Base-by-base conservation (phyloP, 2,329 filamentous ascomycete genomes). In the Botrytis elliptica region DNA sequence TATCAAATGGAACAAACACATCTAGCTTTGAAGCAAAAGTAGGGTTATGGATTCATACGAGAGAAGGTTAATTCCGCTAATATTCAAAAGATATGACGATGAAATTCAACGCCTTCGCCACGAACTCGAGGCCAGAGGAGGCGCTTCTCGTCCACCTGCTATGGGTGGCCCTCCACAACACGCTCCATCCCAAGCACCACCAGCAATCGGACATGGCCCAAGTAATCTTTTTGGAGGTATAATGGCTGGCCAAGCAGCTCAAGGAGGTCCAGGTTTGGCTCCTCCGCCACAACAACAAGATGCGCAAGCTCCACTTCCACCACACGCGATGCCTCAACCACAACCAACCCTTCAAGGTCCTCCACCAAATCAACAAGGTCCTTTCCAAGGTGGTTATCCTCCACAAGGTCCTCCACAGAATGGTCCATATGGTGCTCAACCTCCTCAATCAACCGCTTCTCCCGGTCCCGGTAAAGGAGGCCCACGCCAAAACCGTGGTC, bases 181-280 rank as follows among this genome's bases (percentile, higher is more conserved):
- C 88, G 89, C 92, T 62, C 92, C 94, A 73, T 91, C 93, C 67
- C 92, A 94, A 76, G 92, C 93, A 75, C 95, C 96, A 52, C 95
- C 91, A 52, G 85, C 93, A 68, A 93, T 98, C 78, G 93, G 94
- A 42, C 93, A 97, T 80, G 95, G 95, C 40, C 90, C 90, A 73
- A 95, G 92, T 82, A 96, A 97, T 80, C 88, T 98, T 59, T 98
- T 99, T 81, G 94, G 94, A 78, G 94, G 94, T 73, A 97, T 98
- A 81, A 98, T 99, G 93, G 90, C 95, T 73, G 95, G 95, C 77
- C 90, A 91, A 83, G 90, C 88, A 76, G 93, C 91, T 79, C 94
- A 95, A 84, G 92, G 91, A 79, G 94, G 93, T 75, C 92, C 94
- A 76, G 93, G 93, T 75, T 91, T 97, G 78, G 94, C 94, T 77